Evolutionary conservation across 2,329 filamentous ascomycete genomes (phyloP), one percentile per base, ranked within the genome.

Genomic region (Monosporascus sp.): DNA sequence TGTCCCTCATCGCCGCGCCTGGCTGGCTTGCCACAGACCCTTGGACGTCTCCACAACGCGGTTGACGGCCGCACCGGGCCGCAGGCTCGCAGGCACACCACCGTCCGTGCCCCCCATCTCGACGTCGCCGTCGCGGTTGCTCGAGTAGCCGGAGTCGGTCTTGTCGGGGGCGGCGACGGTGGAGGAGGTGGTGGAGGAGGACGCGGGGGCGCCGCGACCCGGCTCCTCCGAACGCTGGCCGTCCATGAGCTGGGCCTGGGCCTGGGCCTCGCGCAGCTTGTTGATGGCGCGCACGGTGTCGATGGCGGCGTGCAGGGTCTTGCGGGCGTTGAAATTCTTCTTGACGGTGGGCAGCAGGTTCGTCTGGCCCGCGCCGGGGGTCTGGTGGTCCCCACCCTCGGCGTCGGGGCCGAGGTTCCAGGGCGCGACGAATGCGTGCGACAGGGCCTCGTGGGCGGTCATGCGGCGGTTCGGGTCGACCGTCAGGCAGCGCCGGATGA

Each of bases 401-500:
- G 70, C 78, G 55, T 76, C 76, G 44, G 70, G 70, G 28, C 65
- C 68, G 37, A 72, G 67, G 38, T 76, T 73, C 63, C 74, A 78
- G 52, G 78, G 79, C 7, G 81, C 78, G 15, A 87, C 79, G 68
- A 88, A 88, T 40, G 82, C 78, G 62, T 88, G 85, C 58, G 82
- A 79, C 35, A 88, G 78, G 26, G 85, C 85, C 66, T 86, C 89
- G 71, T 97, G 91, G 8, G 93, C 88, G 1, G 93, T 97, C 82
- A 97, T 94, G 63, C 94, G 89, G 61, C 85, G 82, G 54, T 81
- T 81, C 2, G 92, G 89, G 68, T 97, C 92, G 67, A 97, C 88
- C 40, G 94, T 97, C 51, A 99, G 79, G 68, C 94, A 99, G 58
- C 85, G 82, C 62, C 87, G 85, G 74, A 99, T 96, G 72, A 99